A percentile compares a stretch with the other conserved stretches of the same genome.
phyloP scores from a whole-genome alignment of 192 early-diverging fungal species.

The Mortierella hygrophila region DNA sequence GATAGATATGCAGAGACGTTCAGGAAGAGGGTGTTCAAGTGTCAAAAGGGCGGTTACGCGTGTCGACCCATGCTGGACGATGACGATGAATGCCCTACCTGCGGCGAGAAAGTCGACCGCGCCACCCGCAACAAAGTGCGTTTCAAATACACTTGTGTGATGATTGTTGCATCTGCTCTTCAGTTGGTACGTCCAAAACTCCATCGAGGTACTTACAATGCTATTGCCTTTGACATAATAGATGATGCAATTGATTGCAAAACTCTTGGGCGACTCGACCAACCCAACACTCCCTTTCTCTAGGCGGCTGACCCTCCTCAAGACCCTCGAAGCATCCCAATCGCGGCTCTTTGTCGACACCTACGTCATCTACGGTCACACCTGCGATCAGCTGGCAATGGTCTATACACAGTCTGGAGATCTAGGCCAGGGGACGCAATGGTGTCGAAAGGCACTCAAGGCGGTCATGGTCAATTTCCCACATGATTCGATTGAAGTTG shows the following conservation, averaged over 20 bases:
- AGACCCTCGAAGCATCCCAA: conserved; percentile 31
- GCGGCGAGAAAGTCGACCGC: conserved; percentile 30
- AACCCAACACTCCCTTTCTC: conserved; percentile 19
- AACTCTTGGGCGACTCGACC: conserved; percentile 20
- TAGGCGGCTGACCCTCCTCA: conserved; percentile 20
- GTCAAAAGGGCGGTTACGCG: conserved; percentile 31
- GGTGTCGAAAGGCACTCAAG: conserved; percentile 50
- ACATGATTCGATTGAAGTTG: conserved; percentile 53
- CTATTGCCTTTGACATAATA: neutral
- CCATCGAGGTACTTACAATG: neutral
- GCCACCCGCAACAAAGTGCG: conserved; percentile 20
- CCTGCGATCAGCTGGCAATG: conserved; percentile 49
- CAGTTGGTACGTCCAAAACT: neutral
- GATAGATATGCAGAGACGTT: conserved; percentile 40
- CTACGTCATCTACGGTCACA: conserved; percentile 35
- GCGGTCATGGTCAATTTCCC: conserved; percentile 50
- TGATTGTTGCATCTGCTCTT: neutral
- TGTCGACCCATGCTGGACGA: conserved; percentile 39
- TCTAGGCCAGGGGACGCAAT: conserved; percentile 29
- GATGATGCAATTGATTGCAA: conserved; percentile 32
- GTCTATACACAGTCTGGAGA: conserved; percentile 35
- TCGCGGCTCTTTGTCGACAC: conserved; percentile 40
- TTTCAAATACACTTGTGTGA: neutral
- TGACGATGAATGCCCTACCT: conserved; percentile 33
- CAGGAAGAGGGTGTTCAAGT: conserved; percentile 25